Percentiles rank a stretch among this genome's conserved stretches.
Conservation (phyloP, 345 rosid species). For the Adansonia digitata region DNA sequence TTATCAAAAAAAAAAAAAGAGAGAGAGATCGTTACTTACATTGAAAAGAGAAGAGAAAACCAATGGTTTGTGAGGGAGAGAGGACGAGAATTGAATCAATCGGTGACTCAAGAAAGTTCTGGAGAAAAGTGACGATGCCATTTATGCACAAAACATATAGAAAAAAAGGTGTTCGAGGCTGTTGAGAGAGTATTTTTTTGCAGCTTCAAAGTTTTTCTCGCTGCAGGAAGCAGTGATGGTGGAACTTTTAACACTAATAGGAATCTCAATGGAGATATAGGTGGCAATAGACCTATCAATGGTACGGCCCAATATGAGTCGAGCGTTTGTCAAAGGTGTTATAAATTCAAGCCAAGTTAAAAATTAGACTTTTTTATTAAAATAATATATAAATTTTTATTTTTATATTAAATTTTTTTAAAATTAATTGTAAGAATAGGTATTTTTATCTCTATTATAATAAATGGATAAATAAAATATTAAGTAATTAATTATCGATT, state of each 20-base stretch:
- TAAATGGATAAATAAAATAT: too few relatives aligned
- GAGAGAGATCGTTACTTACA: conserved; percentile 34
- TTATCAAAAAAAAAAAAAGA: not conserved
- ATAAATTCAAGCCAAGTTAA: too few relatives aligned
- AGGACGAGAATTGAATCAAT: conserved; percentile 27
- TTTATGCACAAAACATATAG: conserved; percentile 29
- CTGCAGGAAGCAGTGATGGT: not conserved
- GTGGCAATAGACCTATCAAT: too few relatives aligned
- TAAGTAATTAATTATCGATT: too few relatives aligned
- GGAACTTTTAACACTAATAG: not conserved
- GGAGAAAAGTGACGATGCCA: conserved; percentile 52
- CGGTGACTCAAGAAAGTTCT: conserved; percentile 45
- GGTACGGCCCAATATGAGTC: too few relatives aligned
- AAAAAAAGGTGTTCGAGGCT: not conserved
- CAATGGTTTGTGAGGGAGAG: conserved; percentile 26
- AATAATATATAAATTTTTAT: too few relatives aligned
- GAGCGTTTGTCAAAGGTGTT: too few relatives aligned
- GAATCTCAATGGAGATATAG: not conserved
- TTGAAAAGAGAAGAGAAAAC: conserved; percentile 29
- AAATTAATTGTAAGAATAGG: too few relatives aligned
- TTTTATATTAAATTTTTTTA: too few relatives aligned
- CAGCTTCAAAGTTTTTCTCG: not conserved
- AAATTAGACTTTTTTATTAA: too few relatives aligned
- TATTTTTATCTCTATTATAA: too few relatives aligned
- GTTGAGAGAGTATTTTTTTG: not conserved